Base-by-base conservation (phyloP, 768 basidiomycete species). In the Exsudoporus frostii region DNA sequence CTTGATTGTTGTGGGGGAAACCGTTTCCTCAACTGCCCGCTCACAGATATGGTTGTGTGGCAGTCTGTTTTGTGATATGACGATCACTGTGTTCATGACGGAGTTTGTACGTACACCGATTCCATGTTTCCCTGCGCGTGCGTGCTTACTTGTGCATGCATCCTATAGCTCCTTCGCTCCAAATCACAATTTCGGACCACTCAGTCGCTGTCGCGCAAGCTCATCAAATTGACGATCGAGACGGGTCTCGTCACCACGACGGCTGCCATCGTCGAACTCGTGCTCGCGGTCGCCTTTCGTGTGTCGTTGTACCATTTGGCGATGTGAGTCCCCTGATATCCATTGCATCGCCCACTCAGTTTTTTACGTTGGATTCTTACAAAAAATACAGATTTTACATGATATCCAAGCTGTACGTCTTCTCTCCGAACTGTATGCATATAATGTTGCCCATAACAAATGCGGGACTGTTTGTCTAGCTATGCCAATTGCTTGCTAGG, bases 401-500 rank as follows among this genome's bases (percentile, higher is more conserved):
- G 1, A 29, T 48, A 29, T 48, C 48, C 27, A 48, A 48, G 10
- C 29, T 48, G 38, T 48, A 29, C 3, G 57, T 41, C 40, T 24
- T 15, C 0, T 29, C 27, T 29, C 42, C 10, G 25, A 17, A 11
- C 17, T 15, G 25, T 10, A 17, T 17, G 24, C 14, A 30, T 30
- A 11, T 7, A 30, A 30, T 10, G 25, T 17, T 15, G 25, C 41
- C 10, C 9, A 24, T 24, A 40, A 20, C 20, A 10, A 40, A 14
- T 19, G 14, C 8, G 40, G 38, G 38, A 11, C 19, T 4, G 17
- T 9, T 25, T 10, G 24, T 37, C 38, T 22, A 53, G 58, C 7
- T 55, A 60, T n/a, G 57, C 57, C 29, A 59, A 59, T 45, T 59
- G 58, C 13, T 17, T 55, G 20, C 22, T 55, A 14, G 49, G 49